Evolutionary conservation across 2,329 filamentous ascomycete species (phyloP), one percentile per base, ranked within the genome.

Genomic region (Penicillium sp.): DNA sequence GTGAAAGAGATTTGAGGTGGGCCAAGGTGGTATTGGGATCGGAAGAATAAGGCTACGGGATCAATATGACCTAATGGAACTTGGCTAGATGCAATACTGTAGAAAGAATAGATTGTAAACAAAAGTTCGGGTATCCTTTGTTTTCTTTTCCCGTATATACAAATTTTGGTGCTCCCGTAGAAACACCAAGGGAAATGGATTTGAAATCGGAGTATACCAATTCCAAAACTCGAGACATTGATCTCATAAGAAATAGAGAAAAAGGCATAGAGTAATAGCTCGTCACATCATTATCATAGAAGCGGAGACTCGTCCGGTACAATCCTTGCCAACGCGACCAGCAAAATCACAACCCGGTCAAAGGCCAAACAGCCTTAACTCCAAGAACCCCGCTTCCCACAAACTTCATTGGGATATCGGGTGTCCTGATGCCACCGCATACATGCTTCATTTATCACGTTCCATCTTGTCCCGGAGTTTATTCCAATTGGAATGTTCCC

Each of bases 281-380:
- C 55, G 31, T 57, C 50, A 51, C 27, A 50, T 57, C 55, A 37
- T 57, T 46, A 55, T 48, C 33, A 37, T 37, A 45, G 35, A 42
- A 52, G 43, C 42, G 42, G 50, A 21, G 42, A 5, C 4, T n/a
- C 27, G 1, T 8, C 26, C 7, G 42, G 19, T 26, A 52, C 11
- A 27, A 52, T 31, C 48, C 43, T 53, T 53, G 43, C 9, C 22
- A 53, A 46, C 42, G 31, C 50, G 33, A 53, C 50, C 43, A 27
- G 50, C 26, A 39, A 16, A 46, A 37, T 35, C 24, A 35, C 19
- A 46, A 21, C 27, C 42, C 50, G 21, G 50, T 47, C 42, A 37
- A 37, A 37, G 50, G 43, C 43, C 29, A n/a, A 53, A 53, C 29
- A n/a, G 21, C 14, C 22, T 45, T 26, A 35, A 27, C 13, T 3